Conservation (phyloP, 805 yeast species). For the Candida incommunis region DNA sequence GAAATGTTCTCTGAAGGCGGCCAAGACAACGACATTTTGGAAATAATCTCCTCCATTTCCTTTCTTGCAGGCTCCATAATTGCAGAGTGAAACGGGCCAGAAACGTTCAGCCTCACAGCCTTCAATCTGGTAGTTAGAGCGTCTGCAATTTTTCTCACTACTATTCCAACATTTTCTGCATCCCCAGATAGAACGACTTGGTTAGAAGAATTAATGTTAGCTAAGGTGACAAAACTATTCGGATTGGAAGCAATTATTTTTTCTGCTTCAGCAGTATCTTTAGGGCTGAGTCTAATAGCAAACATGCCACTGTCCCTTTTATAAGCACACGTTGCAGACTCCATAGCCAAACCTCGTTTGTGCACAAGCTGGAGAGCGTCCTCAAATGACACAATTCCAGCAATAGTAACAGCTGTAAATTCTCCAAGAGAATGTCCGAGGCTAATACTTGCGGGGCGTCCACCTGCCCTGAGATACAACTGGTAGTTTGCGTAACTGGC, state of each 20-base stretch:
- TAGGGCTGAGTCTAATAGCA: conserved; percentile 15
- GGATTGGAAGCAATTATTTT: conserved; percentile 5
- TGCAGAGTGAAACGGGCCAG: conserved; percentile 37
- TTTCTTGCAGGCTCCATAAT: conserved; percentile 26
- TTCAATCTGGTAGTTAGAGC: conserved; percentile 15
- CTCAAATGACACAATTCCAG: conserved; percentile 23
- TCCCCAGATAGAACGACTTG: conserved; percentile 35
- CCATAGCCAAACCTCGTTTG: conserved; percentile 32
- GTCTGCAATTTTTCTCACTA: conserved; percentile 13
- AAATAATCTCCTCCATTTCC: conserved; percentile 17
- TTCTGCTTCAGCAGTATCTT: neutral
- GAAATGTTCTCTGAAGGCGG: conserved; percentile 8
- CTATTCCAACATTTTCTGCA: conserved; percentile 14
- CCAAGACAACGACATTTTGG: conserved; percentile 10
- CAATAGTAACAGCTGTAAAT: conserved; percentile 28
- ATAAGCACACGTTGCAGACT: conserved; percentile 25
- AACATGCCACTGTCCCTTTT: conserved; percentile 15
- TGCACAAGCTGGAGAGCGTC: conserved; percentile 30
- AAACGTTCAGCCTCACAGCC: conserved; percentile 26
- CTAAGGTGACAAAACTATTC: conserved; percentile 26
- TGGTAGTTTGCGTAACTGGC: conserved; percentile 24
- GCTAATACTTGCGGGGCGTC: conserved; percentile 5
- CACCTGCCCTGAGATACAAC: conserved; percentile 9
- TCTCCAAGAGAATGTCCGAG: conserved; percentile 42
- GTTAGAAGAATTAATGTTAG: conserved; percentile 30